Base-by-base conservation (phyloP, 2,329 filamentous ascomycete species). In the Fusarium nelsonii region DNA sequence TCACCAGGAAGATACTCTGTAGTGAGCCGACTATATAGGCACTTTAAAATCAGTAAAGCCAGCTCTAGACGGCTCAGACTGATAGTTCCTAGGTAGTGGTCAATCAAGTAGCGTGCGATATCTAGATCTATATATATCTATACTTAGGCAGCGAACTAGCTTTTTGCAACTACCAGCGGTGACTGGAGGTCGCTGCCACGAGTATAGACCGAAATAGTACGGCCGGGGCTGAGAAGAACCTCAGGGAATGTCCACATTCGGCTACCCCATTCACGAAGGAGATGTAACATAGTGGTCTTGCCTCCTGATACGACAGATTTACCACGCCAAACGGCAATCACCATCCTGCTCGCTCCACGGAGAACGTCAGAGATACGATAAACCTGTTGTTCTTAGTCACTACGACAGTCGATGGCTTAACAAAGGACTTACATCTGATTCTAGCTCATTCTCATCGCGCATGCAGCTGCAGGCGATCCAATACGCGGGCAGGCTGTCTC, bases 1-100 rank as follows among this genome's bases (percentile, higher is more conserved):
- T 81, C 79, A 32, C 77, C 78, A 2, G 69, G 53, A 15, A 74
- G 64, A 30, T 72, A 67, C 40, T 70, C 58, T 0, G 56, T 69
- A 14, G 75, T 75, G 8, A 72, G 26, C 2, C 76, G 72, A 46
- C 66, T 72, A 23, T 74, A 76, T 4, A 81, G 66, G 36, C 78
- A 80, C 26, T 70, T 69, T 15, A 80, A 66, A 0, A 74, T 72
- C 2, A 76, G 60, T 2, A 75, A 72, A 23, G 75, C 70, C 14
- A 79, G 75, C 55, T 80, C 78, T 8, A 81, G 67, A 7, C 73
- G 71, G 46, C 76, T 78, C 14, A 81, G 72, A 16, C 53, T 69
- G 14, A 80, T 72, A 40, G 60, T 75, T 33, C 75, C 75, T 15
- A 74, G 56, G 48, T 77, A 81, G 69, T 80, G 78, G 20, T 80